A percentile compares a stretch with the other conserved stretches of the same genome.
Evolutionary conservation across 768 basidiomycete genomes (phyloP).

Genomic region (Artomyces pyxidatus): DNA sequence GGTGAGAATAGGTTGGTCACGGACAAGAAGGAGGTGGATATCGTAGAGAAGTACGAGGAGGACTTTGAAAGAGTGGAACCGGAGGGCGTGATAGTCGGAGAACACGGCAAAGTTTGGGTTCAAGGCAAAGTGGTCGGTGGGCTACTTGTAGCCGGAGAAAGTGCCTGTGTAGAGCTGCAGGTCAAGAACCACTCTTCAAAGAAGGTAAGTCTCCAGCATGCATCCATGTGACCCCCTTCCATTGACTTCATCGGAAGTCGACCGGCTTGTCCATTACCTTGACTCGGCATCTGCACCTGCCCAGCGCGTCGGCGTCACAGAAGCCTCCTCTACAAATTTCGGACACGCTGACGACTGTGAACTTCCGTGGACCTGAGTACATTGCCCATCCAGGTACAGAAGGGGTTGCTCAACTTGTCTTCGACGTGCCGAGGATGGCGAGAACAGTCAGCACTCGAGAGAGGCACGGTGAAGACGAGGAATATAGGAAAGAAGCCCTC

Average conservation of each 20-base stretch:
- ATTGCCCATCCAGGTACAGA: constrained; percentile 65
- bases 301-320: constrained; percentile 30
- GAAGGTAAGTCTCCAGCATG: constrained; percentile 43
- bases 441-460: constrained; percentile 57
- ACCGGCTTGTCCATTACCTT: constrained; percentile 55
- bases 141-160: constrained; percentile 57
- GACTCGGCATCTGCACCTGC: constrained; percentile 51
- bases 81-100: constrained; percentile 59
- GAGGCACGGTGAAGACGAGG: constrained; percentile 41
- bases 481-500: constrained; percentile 34
- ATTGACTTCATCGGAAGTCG: constrained; percentile 40
- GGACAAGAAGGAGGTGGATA: constrained; percentile 49
- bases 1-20: constrained; percentile 64
- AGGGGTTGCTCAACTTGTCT: constrained; percentile 71
- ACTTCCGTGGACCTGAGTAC: constrained; percentile 71
- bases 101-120: constrained; percentile 74
- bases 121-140: constrained; percentile 60
- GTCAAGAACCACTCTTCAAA: constrained; percentile 78
- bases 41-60: constrained; percentile 46
- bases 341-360: constrained; percentile 59
- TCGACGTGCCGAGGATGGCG: constrained; percentile 66
- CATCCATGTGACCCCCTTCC: no score
- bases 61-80: constrained; percentile 33
- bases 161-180: constrained; percentile 64
- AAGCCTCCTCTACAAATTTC: constrained; percentile 51